Evolutionary conservation across 1,284 basidiomycete genomes (phyloP).

Genomic region (Uromyces viciae-fabae): DNA sequence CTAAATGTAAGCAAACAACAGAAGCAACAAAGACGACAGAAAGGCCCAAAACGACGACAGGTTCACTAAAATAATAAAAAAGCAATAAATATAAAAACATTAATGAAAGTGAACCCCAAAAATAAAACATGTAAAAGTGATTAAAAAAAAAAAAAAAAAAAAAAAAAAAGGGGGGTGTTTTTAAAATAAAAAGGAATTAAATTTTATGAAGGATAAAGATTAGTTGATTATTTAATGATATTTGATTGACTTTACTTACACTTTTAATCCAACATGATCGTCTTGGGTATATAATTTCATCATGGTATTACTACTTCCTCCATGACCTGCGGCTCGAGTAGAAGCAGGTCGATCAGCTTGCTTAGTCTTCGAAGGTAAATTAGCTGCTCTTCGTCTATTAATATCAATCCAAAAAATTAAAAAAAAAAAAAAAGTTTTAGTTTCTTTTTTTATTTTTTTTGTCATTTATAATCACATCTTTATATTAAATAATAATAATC

Average conservation of each 20-base stretch:
- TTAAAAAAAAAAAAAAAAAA: neutral
- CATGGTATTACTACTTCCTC: constrained; percentile 55
- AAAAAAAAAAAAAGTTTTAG: neutral
- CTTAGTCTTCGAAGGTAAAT: constrained; percentile 49
- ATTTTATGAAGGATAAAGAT: neutral
- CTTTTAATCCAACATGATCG: constrained; percentile 54
- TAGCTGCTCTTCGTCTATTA: constrained; percentile 50
- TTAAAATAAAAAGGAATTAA: neutral
- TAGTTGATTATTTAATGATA: neutral
- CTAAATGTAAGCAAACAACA: constrained; percentile 42
- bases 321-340: constrained; percentile 54
- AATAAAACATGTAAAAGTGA: neutral
- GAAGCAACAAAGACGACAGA: constrained; percentile 44
- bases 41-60: constrained; percentile 41
- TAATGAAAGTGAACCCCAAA: neutral
- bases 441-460: neutral
- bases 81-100: too few relatives aligned
- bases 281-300: constrained; percentile 54
- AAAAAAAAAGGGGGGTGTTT: neutral
- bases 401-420: neutral
- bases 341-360: constrained; percentile 51
- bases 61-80: constrained; percentile 10
- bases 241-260: constrained; percentile 47
- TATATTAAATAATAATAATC: too few relatives aligned
- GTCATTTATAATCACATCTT: too few relatives aligned